These are phyloP conservation scores for Ostreobium quekettii DNA, from an alignment of 139 green algal species.

Conservation along the genomic window DNA sequence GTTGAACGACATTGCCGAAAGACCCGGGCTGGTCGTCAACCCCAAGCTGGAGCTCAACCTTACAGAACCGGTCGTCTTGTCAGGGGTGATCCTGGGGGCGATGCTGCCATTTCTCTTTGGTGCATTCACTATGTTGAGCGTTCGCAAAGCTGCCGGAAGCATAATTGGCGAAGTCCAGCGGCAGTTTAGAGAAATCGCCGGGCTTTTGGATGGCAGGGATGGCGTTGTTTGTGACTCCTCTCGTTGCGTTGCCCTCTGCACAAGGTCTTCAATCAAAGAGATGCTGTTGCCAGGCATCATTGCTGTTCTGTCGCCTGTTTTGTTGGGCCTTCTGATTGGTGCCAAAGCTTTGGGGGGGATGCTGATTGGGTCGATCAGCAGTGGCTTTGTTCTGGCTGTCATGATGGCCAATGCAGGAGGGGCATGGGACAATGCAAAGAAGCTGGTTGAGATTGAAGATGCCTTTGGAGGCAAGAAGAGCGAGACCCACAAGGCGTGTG, in stretches of 20 bases:
- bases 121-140: slow-evolving; percentile 17
- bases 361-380: slow-evolving; percentile 63
- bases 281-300: slow-evolving; percentile 70
- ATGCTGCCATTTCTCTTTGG: slow-evolving; percentile 18
- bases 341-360: slow-evolving; percentile 52
- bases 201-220: background rate
- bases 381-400: slow-evolving; percentile 74
- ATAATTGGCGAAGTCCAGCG: slow-evolving; percentile 18
- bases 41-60: slow-evolving; percentile 12
- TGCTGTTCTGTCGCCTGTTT: slow-evolving; percentile 67
- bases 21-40: too few relatives aligned
- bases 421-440: slow-evolving; percentile 99
- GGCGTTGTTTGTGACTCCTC: slow-evolving; percentile 9
- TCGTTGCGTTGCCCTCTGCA: slow-evolving; percentile 65
- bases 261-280: slow-evolving; percentile 63
- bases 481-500: slow-evolving; percentile 47
- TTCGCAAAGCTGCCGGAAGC: slow-evolving; percentile 15
- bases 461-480: slow-evolving; percentile 43
- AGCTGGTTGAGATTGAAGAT: slow-evolving; percentile 81
- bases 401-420: slow-evolving; percentile 77
- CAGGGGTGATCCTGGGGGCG: slow-evolving; percentile 10
- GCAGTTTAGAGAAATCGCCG: slow-evolving; percentile 14
- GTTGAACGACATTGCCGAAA: background rate
- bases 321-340: slow-evolving; percentile 58
- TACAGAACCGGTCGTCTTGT: slow-evolving; percentile 17